These are phyloP conservation scores for Colletotrichum tanaceti DNA, from an alignment of 2,329 filamentous ascomycete species.

Conservation along the genomic window DNA sequence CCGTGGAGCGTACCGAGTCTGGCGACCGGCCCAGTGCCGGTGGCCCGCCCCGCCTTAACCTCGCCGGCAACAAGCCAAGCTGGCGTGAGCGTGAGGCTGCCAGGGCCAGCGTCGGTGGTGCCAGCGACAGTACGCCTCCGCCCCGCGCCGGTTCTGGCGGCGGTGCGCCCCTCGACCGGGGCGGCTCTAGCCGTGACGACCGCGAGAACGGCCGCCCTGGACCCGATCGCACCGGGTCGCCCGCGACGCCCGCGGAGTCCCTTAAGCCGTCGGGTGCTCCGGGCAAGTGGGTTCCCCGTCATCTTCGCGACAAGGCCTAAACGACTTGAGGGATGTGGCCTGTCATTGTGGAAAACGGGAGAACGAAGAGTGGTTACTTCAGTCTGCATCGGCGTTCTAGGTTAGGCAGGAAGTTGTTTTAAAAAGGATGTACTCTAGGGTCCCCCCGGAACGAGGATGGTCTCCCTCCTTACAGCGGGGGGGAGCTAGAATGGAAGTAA, in stretches of 20 bases:
- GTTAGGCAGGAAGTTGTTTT: conserved; percentile 48
- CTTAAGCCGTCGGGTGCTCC: conserved; percentile 64
- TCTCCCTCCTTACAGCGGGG: conserved; percentile 48
- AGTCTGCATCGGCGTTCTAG: conserved; percentile 54
- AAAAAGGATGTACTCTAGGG: conserved; percentile 54
- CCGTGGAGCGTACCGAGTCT: conserved; percentile 59
- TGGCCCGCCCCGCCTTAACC: conserved; percentile 70
- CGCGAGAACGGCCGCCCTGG: conserved; percentile 52
- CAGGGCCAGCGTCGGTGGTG: conserved; percentile 51
- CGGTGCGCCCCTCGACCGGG: conserved; percentile 57
- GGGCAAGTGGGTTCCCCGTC: conserved; percentile 70
- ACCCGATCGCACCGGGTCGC: conserved; percentile 49
- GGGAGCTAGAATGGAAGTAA: conserved; percentile 44
- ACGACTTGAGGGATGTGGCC: conserved; percentile 50
- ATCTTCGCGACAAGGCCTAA: conserved; percentile 54
- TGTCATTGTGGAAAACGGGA: conserved; percentile 26
- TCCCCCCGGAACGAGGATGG: conserved; percentile 46
- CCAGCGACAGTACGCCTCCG: conserved; percentile 53
- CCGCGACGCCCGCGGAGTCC: conserved; percentile 58
- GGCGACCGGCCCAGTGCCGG: conserved; percentile 53
- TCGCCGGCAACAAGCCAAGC: conserved; percentile 70
- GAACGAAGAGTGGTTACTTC: conserved; percentile 34
- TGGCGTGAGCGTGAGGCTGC: conserved; percentile 80
- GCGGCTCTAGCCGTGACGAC: conserved; percentile 56
- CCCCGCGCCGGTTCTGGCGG: conserved; percentile 51